Evolutionary conservation across 2,329 filamentous ascomycete genomes (phyloP), one percentile per base, ranked within the genome.

Genomic region (Talaromyces sp.): DNA sequence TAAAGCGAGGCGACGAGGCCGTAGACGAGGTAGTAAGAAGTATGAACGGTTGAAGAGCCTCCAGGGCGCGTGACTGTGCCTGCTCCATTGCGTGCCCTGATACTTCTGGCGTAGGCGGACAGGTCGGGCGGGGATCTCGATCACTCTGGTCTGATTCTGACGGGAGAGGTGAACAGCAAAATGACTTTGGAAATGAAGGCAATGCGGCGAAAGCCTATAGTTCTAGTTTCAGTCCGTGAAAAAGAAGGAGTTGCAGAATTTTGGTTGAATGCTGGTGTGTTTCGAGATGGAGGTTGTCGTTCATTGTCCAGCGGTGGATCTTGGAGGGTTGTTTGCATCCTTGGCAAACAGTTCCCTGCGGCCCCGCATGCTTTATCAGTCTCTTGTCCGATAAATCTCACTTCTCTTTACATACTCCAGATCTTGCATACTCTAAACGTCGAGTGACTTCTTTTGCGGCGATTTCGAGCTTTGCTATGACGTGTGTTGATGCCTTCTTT

Each of bases 1-100:
- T 89, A 61, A 92, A 91, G 67, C 90, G 88, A 46, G 91, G 88
- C 11, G 92, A 91, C 7, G 86, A 70, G 19, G 73, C 71, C 55
- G 73, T 90, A 64, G 91, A 91, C 11, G 91, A 90, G 73, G 93
- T 95, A 70, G 89, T 89, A 65, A 97, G 89, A 57, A 89, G 89
- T 62, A 99, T 81, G 79, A 93, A 98, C n/a, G 93, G 92, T 82
- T 96, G 81, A 11, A 82, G 80, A 58, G 79, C 85, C 66, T 86
- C 86, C 65, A 88, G 77, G 38, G 78, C 80, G 66, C 81, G 82
- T 55, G 80, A 70, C 64, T 81, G 78, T 65, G 73, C 70, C 63
- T 79, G 77, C 60, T 81, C 77, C 79, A 81, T 81, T 19, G 21
- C n/a, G 43, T 24, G n/a, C 21, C 43, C 43, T 11, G 10, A 24